Base-by-base conservation (phyloP, 1,139 yeast genomes). In the Hemisphaericaspora xylofermentans region DNA sequence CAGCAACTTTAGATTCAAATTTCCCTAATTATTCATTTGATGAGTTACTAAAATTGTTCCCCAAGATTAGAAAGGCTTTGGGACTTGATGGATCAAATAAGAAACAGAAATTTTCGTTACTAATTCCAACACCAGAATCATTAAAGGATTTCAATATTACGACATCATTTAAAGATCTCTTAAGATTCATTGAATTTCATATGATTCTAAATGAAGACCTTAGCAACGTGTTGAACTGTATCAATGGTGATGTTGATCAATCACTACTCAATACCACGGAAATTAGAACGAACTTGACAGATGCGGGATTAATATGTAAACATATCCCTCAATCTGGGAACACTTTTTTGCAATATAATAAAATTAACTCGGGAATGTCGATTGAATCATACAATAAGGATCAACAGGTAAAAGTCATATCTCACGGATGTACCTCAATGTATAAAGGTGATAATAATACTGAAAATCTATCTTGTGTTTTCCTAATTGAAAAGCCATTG, bases 61-160 rank as follows among this genome's bases (percentile, higher is more conserved):
- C 76, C 1, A 51, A 53, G 10, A 43, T 71, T 2, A 41, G 47
- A 8, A 38, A 56, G 2, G 47, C 52, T 1, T 43, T 64, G 13
- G 56, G 59, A 3, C 48, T 64, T 13, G 41, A 43, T 9, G 52
- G 45, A 9, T 49, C 42, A 4, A 19, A 9, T 50, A 56, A 28
- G 49, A 49, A 36, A 39, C 55, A 54, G n/a, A 48, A 60, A n/a
- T 85, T 71, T 53, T 86, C 97, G 0, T 60, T 91, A n/a, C 61
- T 93, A 21, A 77, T 89, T 0, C 98, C 98, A 0, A 72, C 82
- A 0, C 66, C 80, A 6, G 73, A 75, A 18, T 80, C 89, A 1
- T 58, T 88, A 44, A 50, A 55, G 13, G 69, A 70, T 44, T 76
- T 74, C 30, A 82, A 83, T 51, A 68, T 81, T 43, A 75, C 86